A percentile compares a stretch with the other conserved stretches of the same genome.
Evolutionary conservation across 2,329 filamentous ascomycete species (phyloP).

Genomic region (Arthrinium puccinioides): DNA sequence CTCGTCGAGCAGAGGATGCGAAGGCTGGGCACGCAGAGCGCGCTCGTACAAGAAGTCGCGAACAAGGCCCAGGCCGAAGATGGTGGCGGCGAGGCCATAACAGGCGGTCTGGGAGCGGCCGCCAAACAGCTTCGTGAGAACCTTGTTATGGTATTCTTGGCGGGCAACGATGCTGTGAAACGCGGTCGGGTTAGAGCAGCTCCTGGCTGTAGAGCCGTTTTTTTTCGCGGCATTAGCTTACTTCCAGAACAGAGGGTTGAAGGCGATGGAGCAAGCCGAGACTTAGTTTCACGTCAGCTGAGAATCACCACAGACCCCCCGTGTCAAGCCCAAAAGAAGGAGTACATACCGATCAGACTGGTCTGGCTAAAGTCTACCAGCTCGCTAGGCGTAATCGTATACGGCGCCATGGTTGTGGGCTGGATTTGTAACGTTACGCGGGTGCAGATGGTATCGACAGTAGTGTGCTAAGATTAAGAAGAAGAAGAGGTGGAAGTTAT

Average conservation of each 20-base stretch:
- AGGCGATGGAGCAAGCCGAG: conserved; percentile 73
- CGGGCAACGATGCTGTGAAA: conserved; percentile 67
- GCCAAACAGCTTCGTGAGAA: conserved; percentile 79
- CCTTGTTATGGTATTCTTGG: conserved; percentile 85
- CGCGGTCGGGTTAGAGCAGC: no score
- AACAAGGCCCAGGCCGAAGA: conserved; percentile 86
- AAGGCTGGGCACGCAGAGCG: conserved; percentile 69
- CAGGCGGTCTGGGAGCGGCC: conserved; percentile 74
- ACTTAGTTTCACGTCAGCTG: no score
- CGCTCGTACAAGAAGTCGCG: conserved; percentile 84
- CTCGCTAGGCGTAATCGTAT: conserved; percentile 27
- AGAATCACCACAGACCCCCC: no score
- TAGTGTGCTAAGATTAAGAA: neutral
- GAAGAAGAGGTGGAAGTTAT: conserved; percentile 1
- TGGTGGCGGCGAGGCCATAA: conserved; percentile 80
- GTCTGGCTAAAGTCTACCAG: conserved; percentile 59
- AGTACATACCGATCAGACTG: conserved; percentile 55
- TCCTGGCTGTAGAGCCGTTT: conserved; percentile 4
- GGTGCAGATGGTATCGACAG: no score
- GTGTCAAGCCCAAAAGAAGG: no score
- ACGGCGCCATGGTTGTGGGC: conserved; percentile 27
- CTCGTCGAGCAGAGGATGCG: conserved; percentile 63
- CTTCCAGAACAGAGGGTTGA: conserved; percentile 99
- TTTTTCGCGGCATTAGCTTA: conserved; percentile 37
- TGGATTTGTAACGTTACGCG: no score